phyloP scores from a whole-genome alignment of 345 rosid species.

The Syzygium grande region DNA sequence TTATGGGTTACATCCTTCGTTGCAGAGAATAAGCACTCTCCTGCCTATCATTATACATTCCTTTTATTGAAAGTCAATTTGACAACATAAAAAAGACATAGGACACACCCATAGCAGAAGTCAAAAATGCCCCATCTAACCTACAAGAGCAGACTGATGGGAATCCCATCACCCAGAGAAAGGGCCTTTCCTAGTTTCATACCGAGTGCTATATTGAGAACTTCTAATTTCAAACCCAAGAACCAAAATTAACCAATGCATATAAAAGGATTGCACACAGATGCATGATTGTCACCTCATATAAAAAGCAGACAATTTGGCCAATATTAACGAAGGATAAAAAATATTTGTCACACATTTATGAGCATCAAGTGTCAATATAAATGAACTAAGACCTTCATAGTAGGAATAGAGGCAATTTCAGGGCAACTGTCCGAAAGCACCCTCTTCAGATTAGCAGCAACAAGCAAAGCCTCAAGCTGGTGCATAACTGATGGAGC shows the following conservation, averaged over 20 bases:
- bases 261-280: not conserved
- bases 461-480: slow-evolving; percentile 69
- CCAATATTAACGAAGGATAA: not conserved
- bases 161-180: not conserved
- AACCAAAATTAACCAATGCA: not conserved
- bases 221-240: not conserved
- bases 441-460: slow-evolving; percentile 53
- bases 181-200: not conserved
- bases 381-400: slow-evolving; percentile 38
- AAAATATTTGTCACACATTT: not conserved
- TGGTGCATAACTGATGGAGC: slow-evolving; percentile 77
- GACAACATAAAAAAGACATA: not conserved
- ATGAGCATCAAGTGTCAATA: not conserved
- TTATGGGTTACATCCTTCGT: not conserved
- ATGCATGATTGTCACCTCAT: not conserved
- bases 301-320: not conserved
- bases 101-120: not conserved
- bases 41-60: not conserved
- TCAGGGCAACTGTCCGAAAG: slow-evolving; percentile 24
- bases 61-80: not conserved
- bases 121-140: not conserved
- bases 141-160: not conserved
- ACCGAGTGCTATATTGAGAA: not conserved
- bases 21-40: not conserved
- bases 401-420: slow-evolving; percentile 50